Evolutionary conservation across 371 early-diverging fungal genomes (phyloP).

Genomic region (Fennellomyces sp.): DNA sequence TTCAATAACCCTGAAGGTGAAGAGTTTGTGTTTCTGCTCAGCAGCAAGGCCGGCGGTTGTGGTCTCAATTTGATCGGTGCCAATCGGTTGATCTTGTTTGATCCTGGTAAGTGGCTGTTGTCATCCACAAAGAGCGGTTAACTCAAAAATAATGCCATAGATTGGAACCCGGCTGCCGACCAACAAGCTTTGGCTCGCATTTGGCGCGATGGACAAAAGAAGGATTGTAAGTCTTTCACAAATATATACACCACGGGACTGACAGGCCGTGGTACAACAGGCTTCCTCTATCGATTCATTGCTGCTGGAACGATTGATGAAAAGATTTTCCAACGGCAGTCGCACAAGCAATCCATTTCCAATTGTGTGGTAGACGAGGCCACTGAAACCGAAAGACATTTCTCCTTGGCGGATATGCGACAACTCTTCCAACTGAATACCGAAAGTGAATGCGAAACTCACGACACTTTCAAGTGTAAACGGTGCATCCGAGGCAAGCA

Average conservation of each 20-base stretch:
- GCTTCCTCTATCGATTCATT: conserved; percentile 95
- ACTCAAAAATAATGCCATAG: conserved; percentile 15
- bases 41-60: conserved; percentile 98
- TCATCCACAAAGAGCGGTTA: background rate
- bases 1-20: conserved; percentile 90
- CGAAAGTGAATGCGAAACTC: conserved; percentile 88
- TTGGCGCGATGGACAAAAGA: conserved; percentile 98
- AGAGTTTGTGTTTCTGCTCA: conserved; percentile 93
- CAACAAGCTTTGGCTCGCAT: conserved; percentile 92
- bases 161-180: conserved; percentile 87
- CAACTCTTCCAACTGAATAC: conserved; percentile 85
- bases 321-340: conserved; percentile 96
- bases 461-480: conserved; percentile 94
- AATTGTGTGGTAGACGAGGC: conserved; percentile 95
- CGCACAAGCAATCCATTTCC: conserved; percentile 86
- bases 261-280: conserved; percentile 43
- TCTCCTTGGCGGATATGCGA: conserved; percentile 86
- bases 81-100: conserved; percentile 93
- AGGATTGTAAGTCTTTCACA: conserved; percentile 59
- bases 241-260: background rate
- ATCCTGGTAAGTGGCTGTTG: conserved; percentile 59
- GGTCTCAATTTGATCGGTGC: conserved; percentile 98
- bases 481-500: conserved; percentile 86
- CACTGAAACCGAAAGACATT: conserved; percentile 90
- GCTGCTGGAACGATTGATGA: conserved; percentile 97